phyloP scores from a whole-genome alignment of 345 rosid genomes.

The Crucihimalaya himalaica region DNA sequence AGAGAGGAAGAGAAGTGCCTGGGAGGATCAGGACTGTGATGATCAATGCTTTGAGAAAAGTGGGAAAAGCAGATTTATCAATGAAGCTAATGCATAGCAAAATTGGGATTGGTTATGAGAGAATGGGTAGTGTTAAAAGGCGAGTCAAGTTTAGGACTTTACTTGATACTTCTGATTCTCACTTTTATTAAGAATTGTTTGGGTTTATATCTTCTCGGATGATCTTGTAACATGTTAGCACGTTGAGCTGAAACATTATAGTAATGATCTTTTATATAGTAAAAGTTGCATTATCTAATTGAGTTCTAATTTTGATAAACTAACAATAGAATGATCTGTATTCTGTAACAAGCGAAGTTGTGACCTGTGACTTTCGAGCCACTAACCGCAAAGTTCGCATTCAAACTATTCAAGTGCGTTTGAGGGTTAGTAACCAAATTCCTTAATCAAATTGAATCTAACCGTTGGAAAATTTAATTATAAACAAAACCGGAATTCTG shows the following conservation, averaged over 20 bases:
- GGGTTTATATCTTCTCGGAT: neutral
- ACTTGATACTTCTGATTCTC: conserved; percentile 39
- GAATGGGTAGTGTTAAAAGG: conserved; percentile 68
- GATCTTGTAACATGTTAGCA: conserved; percentile 18
- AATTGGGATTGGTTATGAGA: conserved; percentile 82
- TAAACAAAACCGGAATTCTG: neutral
- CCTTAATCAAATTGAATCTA: neutral
- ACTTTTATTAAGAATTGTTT: neutral
- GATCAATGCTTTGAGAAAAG: conserved; percentile 86
- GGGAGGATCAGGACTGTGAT: conserved; percentile 70
- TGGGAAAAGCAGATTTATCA: conserved; percentile 80
- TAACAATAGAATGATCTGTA: conserved; percentile 23
- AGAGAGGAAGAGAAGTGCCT: conserved; percentile 79
- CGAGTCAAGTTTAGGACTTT: conserved; percentile 72
- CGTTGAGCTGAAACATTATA: neutral
- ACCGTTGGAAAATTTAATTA: neutral
- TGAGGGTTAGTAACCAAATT: neutral
- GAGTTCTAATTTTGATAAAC: neutral
- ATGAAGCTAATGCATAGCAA: conserved; percentile 88
- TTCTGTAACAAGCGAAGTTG: conserved; percentile 28
- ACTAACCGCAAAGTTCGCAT: conserved; percentile 29
- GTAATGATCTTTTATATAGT: neutral
- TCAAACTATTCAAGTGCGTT: neutral
- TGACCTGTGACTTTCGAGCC: conserved; percentile 14
- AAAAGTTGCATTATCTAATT: neutral